phyloP scores from a whole-genome alignment of 768 basidiomycete genomes.

The Phylloporus scabripes region DNA sequence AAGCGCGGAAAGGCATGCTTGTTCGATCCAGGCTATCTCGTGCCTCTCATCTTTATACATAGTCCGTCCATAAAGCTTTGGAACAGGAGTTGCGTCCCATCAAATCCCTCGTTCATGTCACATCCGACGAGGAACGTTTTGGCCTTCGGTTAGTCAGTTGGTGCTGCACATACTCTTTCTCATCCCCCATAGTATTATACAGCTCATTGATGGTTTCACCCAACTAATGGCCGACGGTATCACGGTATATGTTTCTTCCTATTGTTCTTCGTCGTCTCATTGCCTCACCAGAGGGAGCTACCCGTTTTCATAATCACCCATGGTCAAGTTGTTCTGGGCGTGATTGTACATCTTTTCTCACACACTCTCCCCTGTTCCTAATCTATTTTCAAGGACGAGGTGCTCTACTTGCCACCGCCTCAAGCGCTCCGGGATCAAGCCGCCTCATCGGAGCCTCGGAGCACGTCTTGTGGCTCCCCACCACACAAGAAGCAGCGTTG shows the following conservation, averaged over 20 bases:
- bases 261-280: neutral
- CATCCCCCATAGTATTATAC: constrained; percentile 51
- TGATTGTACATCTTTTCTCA: constrained; percentile 50
- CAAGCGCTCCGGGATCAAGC: neutral
- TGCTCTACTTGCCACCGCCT: constrained; percentile 22
- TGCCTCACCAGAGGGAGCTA: constrained; percentile 59
- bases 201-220: constrained; percentile 63
- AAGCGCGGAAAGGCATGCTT: constrained; percentile 50
- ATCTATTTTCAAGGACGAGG: constrained; percentile 49
- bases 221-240: constrained; percentile 43
- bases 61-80: constrained; percentile 73
- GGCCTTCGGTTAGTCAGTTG: constrained; percentile 52
- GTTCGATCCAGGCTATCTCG: neutral
- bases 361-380: neutral
- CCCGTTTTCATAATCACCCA: constrained; percentile 77
- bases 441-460: neutral
- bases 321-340: constrained; percentile 58
- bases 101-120: constrained; percentile 46
- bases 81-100: constrained; percentile 66
- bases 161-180: neutral
- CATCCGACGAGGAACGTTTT: constrained; percentile 69
- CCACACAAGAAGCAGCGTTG: constrained; percentile 26
- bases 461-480: constrained; percentile 17
- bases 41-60: neutral
- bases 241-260: constrained; percentile 38